These are phyloP conservation scores for Mortierella sp. DNA, from an alignment of 371 early-diverging fungal species.

Conservation along the genomic window DNA sequence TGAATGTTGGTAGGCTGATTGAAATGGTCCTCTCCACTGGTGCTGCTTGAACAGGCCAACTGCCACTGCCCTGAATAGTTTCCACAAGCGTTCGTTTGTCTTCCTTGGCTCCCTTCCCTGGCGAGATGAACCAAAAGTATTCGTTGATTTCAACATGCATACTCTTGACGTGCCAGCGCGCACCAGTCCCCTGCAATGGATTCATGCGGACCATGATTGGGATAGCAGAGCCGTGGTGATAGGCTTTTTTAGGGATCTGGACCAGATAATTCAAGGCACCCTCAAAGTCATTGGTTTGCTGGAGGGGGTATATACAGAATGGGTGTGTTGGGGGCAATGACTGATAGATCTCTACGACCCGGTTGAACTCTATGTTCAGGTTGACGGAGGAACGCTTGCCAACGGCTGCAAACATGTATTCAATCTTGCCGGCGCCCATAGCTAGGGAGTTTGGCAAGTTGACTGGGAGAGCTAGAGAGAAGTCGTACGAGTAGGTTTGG, in stretches of 20 bases:
- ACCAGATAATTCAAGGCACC: slow-evolving; percentile 38
- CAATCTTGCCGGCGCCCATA: slow-evolving; percentile 42
- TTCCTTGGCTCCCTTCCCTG: slow-evolving; percentile 28
- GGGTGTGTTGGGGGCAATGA: slow-evolving; percentile 47
- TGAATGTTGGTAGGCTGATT: slow-evolving; percentile 25
- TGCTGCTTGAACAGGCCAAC: slow-evolving; percentile 35
- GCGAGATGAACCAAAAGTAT: slow-evolving; percentile 54
- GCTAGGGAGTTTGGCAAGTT: slow-evolving; percentile 48
- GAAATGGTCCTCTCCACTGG: slow-evolving; percentile 37
- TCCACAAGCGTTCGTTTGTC: slow-evolving; percentile 48
- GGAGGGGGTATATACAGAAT: slow-evolving; percentile 45
- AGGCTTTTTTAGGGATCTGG: slow-evolving; percentile 46
- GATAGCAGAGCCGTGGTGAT: slow-evolving; percentile 42
- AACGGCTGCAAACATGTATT: slow-evolving; percentile 42
- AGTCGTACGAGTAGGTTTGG: slow-evolving; percentile 45
- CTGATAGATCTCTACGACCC: slow-evolving; percentile 46
- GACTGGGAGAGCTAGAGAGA: slow-evolving; percentile 40
- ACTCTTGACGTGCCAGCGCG: slow-evolving; percentile 42
- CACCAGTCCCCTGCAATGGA: slow-evolving; percentile 12
- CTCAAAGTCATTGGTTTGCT: slow-evolving; percentile 38
- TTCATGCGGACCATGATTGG: slow-evolving; percentile 36
- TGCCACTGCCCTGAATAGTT: slow-evolving; percentile 25
- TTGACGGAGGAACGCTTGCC: slow-evolving; percentile 43
- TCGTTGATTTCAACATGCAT: slow-evolving; percentile 50
- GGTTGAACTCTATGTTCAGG: slow-evolving; percentile 20